Base-by-base conservation (phyloP, 164 flowering plant genomes). In the Aristolochia contorta region DNA sequence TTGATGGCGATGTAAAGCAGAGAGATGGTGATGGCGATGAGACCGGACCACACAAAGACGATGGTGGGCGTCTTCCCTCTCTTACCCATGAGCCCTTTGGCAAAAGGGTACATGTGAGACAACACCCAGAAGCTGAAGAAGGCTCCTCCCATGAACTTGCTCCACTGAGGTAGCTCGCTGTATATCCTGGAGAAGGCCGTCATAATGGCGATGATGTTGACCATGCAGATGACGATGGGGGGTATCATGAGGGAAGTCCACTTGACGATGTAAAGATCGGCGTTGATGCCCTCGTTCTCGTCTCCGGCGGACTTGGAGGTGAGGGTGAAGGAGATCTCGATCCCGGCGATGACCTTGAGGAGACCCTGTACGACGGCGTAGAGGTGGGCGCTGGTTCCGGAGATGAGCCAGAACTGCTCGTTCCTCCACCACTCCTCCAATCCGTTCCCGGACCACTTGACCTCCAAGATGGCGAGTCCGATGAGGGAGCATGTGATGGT, bases 351-450 rank as follows among this genome's bases (percentile, higher is more conserved):
- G 48, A 87, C 95, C 54, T 85, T 87, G 3, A 83, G 78, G 12
- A 87, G 77, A 4, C 91, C 95, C 57, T 85, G 89, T 13, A 85
- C 54, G 9, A 85, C 91, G 9, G 95, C 91, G 27, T 81, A 82
- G 7, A 87, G 59, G 64, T 87, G 95, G 24, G 95, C 76, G 52
- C 91, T 84, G 0, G 89, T 85, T 4, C 91, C 95, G 3, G 82
- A 80, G 30, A 85, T 85, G 6, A 87, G 81, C 91, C 95, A 87
- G 47, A 82, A 87, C 66, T 87, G 95, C 47, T 87, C 95, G 48
- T 87, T 87, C 33, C 95, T 75, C 91, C 95, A 87, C 95, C 89
- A 87, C 15, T 87, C 95, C 61, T 87, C 95, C 3, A 85, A 62
- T 0, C 67, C 86, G 5, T 85, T 78, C 0, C 89, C 95, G 0